Conservation (phyloP, 2,329 filamentous ascomycete genomes). For the Trichoderma asperellum region DNA sequence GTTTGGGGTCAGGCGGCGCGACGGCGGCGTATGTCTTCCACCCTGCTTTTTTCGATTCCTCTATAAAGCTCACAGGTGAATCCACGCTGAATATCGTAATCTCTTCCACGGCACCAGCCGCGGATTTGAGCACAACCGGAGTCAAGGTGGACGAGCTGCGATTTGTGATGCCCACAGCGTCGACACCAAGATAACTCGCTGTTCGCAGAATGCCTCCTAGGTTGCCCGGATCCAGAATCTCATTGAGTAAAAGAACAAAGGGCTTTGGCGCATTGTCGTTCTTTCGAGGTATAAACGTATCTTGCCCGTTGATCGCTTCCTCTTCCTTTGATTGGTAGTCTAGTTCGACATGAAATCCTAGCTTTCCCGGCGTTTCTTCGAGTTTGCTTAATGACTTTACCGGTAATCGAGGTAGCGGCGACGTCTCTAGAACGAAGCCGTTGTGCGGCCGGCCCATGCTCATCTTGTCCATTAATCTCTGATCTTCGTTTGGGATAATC, state of each 20-base stretch:
- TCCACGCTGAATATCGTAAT: slow-evolving; percentile 72
- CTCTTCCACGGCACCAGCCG: slow-evolving; percentile 83
- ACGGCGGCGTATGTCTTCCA: slow-evolving; percentile 86
- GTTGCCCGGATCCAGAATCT: slow-evolving; percentile 85
- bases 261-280: slow-evolving; percentile 56
- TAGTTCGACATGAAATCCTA: slow-evolving; percentile 63
- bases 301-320: slow-evolving; percentile 69
- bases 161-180: slow-evolving; percentile 77
- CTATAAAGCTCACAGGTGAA: slow-evolving; percentile 71
- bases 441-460: slow-evolving; percentile 84
- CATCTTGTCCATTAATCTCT: slow-evolving; percentile 80
- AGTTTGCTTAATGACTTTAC: slow-evolving; percentile 61
- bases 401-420: slow-evolving; percentile 75
- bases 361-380: slow-evolving; percentile 47
- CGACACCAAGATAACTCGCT: slow-evolving; percentile 87
- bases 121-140: slow-evolving; percentile 81
- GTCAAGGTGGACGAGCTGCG: slow-evolving; percentile 75
- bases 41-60: slow-evolving; percentile 67
- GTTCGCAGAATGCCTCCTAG: slow-evolving; percentile 87
- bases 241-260: slow-evolving; percentile 73
- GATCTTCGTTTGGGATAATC: slow-evolving; percentile 62
- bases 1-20: slow-evolving; percentile 47
- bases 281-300: slow-evolving; percentile 50
- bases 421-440: slow-evolving; percentile 84
- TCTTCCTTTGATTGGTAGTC: slow-evolving; percentile 77